These are phyloP conservation scores for Tetraselmis chui DNA, from an alignment of 139 green algal genomes.

Conservation along the genomic window DNA sequence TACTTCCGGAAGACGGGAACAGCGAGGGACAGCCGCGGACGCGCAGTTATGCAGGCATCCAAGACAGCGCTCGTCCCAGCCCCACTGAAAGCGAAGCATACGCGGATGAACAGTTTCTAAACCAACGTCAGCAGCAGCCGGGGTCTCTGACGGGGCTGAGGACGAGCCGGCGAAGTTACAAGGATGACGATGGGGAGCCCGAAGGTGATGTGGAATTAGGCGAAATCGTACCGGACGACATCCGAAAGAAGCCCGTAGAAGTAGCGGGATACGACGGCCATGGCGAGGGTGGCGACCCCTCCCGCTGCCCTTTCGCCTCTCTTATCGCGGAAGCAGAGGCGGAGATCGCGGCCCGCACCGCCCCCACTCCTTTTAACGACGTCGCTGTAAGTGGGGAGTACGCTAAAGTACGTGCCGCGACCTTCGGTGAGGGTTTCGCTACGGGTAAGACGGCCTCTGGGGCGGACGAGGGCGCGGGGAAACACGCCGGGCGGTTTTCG, in stretches of 20 bases:
- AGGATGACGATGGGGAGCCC: not conserved
- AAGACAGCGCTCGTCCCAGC: not conserved
- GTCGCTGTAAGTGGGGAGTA: too few relatives aligned
- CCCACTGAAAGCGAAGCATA: not conserved
- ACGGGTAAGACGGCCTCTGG: not conserved
- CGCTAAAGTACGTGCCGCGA: too few relatives aligned
- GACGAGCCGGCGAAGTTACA: too few relatives aligned
- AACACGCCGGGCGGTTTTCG: not conserved
- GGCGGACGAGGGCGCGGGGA: not conserved
- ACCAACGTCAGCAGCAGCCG: too few relatives aligned
- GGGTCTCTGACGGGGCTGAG: too few relatives aligned
- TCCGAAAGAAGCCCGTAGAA: not conserved
- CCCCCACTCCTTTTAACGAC: not conserved
- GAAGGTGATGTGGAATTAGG: not conserved
- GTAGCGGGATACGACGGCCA: not conserved
- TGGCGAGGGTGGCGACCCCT: not conserved
- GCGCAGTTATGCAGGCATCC: not conserved
- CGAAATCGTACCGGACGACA: not conserved
- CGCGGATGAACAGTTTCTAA: too few relatives aligned
- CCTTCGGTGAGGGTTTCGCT: not conserved
- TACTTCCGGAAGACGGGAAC: too few relatives aligned
- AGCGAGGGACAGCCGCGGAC: too few relatives aligned
- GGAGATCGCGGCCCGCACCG: not conserved
- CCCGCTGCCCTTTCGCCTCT: not conserved
- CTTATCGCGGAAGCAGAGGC: not conserved